A percentile compares a stretch with the other conserved stretches of the same genome.
Conservation (phyloP, 805 yeast species). For the Yarrowia sp. region DNA sequence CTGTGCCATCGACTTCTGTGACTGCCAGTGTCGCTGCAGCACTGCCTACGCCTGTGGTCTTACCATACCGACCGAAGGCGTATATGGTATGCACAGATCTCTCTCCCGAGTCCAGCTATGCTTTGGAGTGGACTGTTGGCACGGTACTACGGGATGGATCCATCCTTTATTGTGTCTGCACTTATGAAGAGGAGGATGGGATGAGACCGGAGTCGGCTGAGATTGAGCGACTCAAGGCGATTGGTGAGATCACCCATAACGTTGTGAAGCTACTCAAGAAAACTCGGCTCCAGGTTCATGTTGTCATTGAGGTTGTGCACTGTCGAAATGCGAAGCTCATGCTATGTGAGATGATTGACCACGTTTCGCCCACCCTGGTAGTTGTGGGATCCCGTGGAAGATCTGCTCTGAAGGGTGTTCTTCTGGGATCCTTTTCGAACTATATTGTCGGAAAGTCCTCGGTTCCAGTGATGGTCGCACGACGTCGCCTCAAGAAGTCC, state of each 20-base stretch:
- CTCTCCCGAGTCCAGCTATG: slow-evolving; percentile 76
- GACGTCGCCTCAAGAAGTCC: slow-evolving; percentile 65
- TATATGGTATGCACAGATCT: slow-evolving; percentile 77
- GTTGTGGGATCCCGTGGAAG: slow-evolving; percentile 75
- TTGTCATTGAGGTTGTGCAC: slow-evolving; percentile 69
- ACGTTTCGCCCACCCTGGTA: slow-evolving; percentile 67
- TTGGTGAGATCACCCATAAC: slow-evolving; percentile 44
- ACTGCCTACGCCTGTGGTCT: slow-evolving; percentile 3
- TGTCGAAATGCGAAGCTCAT: slow-evolving; percentile 73
- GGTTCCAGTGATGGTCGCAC: slow-evolving; percentile 79
- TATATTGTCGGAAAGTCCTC: slow-evolving; percentile 66
- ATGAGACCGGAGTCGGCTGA: slow-evolving; percentile 33
- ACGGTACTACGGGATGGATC: slow-evolving; percentile 79
- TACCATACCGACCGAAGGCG: slow-evolving; percentile 43
- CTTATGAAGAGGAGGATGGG: slow-evolving; percentile 38
- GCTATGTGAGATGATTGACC: slow-evolving; percentile 64
- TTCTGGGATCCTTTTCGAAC: slow-evolving; percentile 68
- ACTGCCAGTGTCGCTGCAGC: not conserved
- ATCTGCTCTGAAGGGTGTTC: slow-evolving; percentile 66
- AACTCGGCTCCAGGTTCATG: slow-evolving; percentile 69
- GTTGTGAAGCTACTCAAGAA: slow-evolving; percentile 49
- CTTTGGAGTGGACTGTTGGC: slow-evolving; percentile 86
- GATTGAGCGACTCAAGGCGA: slow-evolving; percentile 43
- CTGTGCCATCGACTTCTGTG: not conserved
- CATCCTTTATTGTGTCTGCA: slow-evolving; percentile 63